phyloP scores from a whole-genome alignment of 1,284 basidiomycete genomes.

The Austroboletus rostrupii region DNA sequence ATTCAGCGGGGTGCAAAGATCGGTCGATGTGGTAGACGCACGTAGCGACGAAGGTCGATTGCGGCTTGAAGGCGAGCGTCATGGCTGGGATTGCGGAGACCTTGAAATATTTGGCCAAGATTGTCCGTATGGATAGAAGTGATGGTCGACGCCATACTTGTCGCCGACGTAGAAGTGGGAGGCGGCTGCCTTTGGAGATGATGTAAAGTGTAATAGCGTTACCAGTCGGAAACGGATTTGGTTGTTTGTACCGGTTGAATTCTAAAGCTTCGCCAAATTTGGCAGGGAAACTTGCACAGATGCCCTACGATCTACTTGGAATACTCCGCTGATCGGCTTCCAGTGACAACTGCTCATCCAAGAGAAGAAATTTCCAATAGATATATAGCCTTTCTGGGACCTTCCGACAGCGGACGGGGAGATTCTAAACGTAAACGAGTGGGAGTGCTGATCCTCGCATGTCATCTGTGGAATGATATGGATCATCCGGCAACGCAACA shows the following conservation, averaged over 20 bases:
- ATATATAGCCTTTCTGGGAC: background rate
- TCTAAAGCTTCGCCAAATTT: conserved; percentile 17
- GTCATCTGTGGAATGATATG: no score
- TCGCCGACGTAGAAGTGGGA: conserved; percentile 7
- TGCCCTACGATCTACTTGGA: background rate
- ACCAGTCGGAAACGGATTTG: conserved; percentile 5
- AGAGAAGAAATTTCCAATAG: background rate
- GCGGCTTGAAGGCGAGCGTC: conserved; percentile 66
- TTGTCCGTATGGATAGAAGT: conserved; percentile 55
- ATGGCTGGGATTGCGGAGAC: conserved; percentile 57
- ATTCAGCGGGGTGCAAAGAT: conserved; percentile 10
- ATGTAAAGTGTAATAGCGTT: background rate
- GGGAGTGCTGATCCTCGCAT: no score
- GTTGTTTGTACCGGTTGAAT: conserved; percentile 30
- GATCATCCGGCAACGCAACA: no score
- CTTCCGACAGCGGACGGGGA: background rate
- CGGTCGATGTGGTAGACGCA: conserved; percentile 33
- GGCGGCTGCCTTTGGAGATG: conserved; percentile 4
- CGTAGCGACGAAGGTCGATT: conserved; percentile 66
- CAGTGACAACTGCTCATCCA: no score
- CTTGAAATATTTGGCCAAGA: conserved; percentile 61
- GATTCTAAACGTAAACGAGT: no score
- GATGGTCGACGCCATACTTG: conserved; percentile 53
- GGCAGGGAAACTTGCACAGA: conserved; percentile 1
- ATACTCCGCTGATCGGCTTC: background rate